These are phyloP conservation scores for Aspergillus caelatus DNA, from an alignment of 2,329 filamentous ascomycete genomes.

Conservation along the genomic window DNA sequence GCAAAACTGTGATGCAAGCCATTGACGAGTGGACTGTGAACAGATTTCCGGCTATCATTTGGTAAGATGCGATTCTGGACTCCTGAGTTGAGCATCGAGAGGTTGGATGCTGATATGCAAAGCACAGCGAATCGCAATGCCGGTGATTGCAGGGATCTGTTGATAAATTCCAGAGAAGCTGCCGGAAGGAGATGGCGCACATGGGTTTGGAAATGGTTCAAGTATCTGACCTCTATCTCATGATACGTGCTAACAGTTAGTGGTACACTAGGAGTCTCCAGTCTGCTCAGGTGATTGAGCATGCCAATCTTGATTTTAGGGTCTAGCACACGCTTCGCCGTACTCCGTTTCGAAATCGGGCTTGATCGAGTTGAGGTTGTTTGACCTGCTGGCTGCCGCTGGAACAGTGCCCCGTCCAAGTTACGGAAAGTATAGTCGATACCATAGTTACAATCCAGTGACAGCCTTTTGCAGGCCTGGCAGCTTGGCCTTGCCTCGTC, in stretches of 20 bases:
- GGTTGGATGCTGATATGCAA: conserved; percentile 20
- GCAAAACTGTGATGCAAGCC: conserved; percentile 3
- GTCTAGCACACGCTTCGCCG: neutral
- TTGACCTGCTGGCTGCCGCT: neutral
- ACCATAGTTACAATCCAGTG: conserved; percentile 19
- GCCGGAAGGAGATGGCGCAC: conserved; percentile 15
- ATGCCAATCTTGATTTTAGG: neutral
- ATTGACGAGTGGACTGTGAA: conserved; percentile 12
- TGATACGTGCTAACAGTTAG: neutral
- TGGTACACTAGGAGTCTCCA: neutral
- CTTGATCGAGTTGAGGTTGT: neutral
- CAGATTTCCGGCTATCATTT: neutral
- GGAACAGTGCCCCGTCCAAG: neutral
- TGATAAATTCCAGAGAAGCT: neutral
- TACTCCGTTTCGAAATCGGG: neutral
- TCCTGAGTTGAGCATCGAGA: conserved; percentile 18
- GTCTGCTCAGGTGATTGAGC: neutral
- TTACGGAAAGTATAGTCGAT: conserved; percentile 15
- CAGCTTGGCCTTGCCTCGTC: conserved; percentile 20
- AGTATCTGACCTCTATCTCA: conserved; percentile 7
- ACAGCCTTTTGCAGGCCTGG: conserved; percentile 14
- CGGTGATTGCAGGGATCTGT: neutral
- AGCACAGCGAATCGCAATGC: conserved; percentile 6
- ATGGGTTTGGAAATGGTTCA: conserved; percentile 12
- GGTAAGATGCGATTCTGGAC: conserved; percentile 9